A percentile compares a stretch with the other conserved stretches of the same genome.
These are phyloP conservation scores for Boechera retrofracta DNA, from an alignment of 345 rosid species.

Conservation along the genomic window DNA sequence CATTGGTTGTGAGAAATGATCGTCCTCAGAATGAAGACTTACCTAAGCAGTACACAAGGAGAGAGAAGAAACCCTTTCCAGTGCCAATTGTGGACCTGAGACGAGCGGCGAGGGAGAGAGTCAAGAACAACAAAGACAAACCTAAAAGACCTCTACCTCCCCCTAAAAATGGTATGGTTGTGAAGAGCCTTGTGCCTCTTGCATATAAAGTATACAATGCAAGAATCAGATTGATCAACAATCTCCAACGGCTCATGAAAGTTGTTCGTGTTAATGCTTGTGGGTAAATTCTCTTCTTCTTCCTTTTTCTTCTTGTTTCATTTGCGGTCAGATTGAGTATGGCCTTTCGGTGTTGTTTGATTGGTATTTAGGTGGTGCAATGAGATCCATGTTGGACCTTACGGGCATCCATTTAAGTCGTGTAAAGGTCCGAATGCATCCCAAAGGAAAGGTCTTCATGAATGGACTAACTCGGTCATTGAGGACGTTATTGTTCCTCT, in stretches of 20 bases:
- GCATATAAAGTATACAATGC: slow-evolving; percentile 78
- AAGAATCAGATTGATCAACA: slow-evolving; percentile 74
- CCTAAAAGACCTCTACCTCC: slow-evolving; percentile 69
- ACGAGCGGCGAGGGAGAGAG: slow-evolving; percentile 91
- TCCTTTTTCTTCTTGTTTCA: slow-evolving; percentile 14
- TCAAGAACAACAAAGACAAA: slow-evolving; percentile 67
- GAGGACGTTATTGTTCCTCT: slow-evolving; percentile 73
- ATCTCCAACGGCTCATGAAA: slow-evolving; percentile 76
- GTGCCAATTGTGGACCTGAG: slow-evolving; percentile 81
- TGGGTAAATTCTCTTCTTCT: slow-evolving; percentile 57
- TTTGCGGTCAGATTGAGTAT: slow-evolving; percentile 5
- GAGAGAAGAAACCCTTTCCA: slow-evolving; percentile 93
- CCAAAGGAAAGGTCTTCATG: slow-evolving; percentile 77
- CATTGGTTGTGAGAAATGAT: slow-evolving; percentile 54
- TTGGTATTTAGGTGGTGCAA: slow-evolving; percentile 64
- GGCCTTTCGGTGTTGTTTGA: background rate
- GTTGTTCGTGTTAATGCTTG: slow-evolving; percentile 91
- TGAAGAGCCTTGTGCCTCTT: slow-evolving; percentile 68
- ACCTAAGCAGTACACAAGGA: slow-evolving; percentile 67
- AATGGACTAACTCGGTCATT: slow-evolving; percentile 71
- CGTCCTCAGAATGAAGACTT: slow-evolving; percentile 88
- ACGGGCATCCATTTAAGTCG: slow-evolving; percentile 91
- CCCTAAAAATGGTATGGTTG: slow-evolving; percentile 79
- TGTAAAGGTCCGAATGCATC: slow-evolving; percentile 75
- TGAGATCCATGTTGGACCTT: slow-evolving; percentile 93